Conservation (phyloP, 257 asterid genomes). For the Fraxinus americana region DNA sequence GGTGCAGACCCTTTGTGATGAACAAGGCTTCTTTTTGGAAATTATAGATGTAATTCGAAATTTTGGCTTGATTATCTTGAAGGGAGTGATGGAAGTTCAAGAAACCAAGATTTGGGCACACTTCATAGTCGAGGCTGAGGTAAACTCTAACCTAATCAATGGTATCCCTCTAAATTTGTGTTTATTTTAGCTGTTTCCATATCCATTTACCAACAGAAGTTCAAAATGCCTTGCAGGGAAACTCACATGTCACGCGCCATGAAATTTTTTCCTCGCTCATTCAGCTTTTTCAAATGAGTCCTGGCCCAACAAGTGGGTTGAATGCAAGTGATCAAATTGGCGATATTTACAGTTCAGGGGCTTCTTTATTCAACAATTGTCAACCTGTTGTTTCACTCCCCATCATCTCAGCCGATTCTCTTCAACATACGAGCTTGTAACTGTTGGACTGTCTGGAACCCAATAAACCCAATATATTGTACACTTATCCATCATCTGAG, state of each 20-base stretch:
- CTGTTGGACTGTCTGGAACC: not conserved
- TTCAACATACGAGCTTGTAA: conserved; percentile 40
- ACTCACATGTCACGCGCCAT: conserved; percentile 54
- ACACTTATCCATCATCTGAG: not conserved
- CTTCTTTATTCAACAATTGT: conserved; percentile 36
- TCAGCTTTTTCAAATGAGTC: conserved; percentile 62
- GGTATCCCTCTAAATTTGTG: not conserved
- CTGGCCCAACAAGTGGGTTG: conserved; percentile 35
- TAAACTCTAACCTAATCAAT: conserved; percentile 22
- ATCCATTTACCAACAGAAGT: not conserved
- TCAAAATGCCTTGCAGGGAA: conserved; percentile 49
- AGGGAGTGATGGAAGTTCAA: conserved; percentile 76
- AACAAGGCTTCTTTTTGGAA: conserved; percentile 77
- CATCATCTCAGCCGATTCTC: conserved; percentile 39
- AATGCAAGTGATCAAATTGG: conserved; percentile 31
- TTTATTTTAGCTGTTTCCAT: conserved; percentile 4
- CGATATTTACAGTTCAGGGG: conserved; percentile 29
- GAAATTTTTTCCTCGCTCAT: conserved; percentile 80
- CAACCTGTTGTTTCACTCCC: conserved; percentile 45
- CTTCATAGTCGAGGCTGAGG: conserved; percentile 81
- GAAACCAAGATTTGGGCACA: conserved; percentile 69
- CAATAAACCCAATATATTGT: not conserved
- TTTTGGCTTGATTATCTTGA: conserved; percentile 67
- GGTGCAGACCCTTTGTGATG: conserved; percentile 74
- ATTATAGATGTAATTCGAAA: conserved; percentile 67